phyloP scores from a whole-genome alignment of 208 protist species.

The Trypanosomatidae sp. region DNA sequence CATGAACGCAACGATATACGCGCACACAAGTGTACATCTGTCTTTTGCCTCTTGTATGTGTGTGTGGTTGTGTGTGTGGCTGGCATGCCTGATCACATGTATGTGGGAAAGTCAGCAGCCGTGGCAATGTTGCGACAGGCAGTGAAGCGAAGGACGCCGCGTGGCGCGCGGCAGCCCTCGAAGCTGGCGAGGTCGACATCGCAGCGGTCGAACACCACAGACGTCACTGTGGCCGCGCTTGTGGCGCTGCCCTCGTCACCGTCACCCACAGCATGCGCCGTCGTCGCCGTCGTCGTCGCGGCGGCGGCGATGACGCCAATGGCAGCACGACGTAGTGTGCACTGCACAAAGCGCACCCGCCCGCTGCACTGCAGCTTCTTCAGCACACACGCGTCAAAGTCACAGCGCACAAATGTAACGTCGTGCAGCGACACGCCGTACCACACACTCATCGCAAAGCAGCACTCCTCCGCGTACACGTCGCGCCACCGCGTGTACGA shows the following conservation, averaged over 20 bases:
- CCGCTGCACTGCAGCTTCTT: conserved; percentile 16
- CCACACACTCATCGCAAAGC: conserved; percentile 42
- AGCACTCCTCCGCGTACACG: conserved; percentile 20
- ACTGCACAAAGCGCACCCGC: conserved; percentile 26
- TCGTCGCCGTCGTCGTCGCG: background rate
- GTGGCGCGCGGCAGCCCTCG: conserved; percentile 19
- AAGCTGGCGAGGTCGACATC: conserved; percentile 65
- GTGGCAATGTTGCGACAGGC: conserved; percentile 37
- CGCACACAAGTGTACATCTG: no score
- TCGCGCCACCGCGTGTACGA: conserved; percentile 25
- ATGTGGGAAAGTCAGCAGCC: conserved; percentile 19
- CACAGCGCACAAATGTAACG: conserved; percentile 32
- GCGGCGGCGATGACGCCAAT: conserved; percentile 10
- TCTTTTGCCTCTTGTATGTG: no score
- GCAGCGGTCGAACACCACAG: conserved; percentile 27
- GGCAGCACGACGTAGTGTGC: conserved; percentile 31
- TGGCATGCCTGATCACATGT: background rate
- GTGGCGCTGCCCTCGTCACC: background rate
- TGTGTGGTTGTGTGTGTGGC: background rate
- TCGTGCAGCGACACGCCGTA: conserved; percentile 18
- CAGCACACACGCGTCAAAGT: conserved; percentile 35
- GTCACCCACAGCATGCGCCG: background rate
- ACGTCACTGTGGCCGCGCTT: background rate
- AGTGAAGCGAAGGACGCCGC: conserved; percentile 11
- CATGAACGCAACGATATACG: no score